phyloP scores from a whole-genome alignment of 2,329 filamentous ascomycete genomes.

The Penicillium digitatum region DNA sequence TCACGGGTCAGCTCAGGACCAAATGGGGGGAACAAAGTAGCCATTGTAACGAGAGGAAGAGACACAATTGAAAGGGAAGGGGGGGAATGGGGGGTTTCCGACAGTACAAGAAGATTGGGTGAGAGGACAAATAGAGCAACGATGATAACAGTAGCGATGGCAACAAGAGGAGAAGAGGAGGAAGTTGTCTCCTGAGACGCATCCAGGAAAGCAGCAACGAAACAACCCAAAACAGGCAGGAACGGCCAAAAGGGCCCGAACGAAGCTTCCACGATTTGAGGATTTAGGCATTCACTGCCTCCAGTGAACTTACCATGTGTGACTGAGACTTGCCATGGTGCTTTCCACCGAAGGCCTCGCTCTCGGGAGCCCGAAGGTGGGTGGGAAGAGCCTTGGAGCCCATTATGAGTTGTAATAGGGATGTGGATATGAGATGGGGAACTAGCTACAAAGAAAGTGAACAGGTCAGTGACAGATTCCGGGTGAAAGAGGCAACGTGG shows the following conservation, averaged over 20 bases:
- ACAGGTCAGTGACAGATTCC: background rate
- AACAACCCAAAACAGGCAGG: background rate
- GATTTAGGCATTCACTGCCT: background rate
- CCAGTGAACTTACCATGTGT: conserved; percentile 51
- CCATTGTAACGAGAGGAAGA: background rate
- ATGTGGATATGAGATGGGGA: conserved; percentile 5
- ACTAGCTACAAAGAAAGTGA: conserved; percentile 4
- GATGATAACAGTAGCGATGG: background rate
- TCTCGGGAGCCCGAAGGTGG: conserved; percentile 64
- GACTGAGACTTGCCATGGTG: conserved; percentile 55
- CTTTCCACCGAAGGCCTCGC: conserved; percentile 42
- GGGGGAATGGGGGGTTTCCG: background rate
- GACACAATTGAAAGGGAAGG: background rate
- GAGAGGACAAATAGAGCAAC: background rate
- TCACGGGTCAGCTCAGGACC: conserved; percentile 7
- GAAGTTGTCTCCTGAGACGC: background rate
- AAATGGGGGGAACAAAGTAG: background rate
- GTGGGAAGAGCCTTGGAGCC: conserved; percentile 74
- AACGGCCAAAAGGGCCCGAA: background rate
- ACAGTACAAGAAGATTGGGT: background rate
- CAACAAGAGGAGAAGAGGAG: background rate
- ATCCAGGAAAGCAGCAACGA: background rate
- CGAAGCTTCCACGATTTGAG: background rate
- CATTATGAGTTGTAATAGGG: conserved; percentile 50
- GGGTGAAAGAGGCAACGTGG: conserved; percentile 9